Evolutionary conservation across 148 eudicot species (phyloP), one percentile per base, ranked within the genome.

Genomic region (Dianthus caryophyllus): DNA sequence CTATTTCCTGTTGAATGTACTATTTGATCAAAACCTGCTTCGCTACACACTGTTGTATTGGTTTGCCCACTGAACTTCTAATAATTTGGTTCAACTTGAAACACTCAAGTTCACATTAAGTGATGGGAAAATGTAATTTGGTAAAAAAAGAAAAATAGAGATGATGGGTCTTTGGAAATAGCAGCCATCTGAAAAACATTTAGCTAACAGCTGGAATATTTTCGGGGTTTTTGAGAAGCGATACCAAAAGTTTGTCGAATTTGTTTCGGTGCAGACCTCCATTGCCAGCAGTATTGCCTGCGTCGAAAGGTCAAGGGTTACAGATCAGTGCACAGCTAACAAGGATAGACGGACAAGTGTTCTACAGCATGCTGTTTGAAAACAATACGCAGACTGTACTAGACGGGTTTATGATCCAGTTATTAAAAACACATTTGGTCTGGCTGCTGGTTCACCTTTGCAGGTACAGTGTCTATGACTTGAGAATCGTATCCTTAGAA

Each of bases 341-440:
- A 65, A 83, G 98, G 66, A 87, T 77, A 82, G 98, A 93, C 67
- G 98, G 98, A 51, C 96, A 89, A 62, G 70, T 88, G 67, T 93
- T 78, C 56, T 93, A 93, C 88, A 86, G 83, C 83, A 71, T 93
- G 82, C 56, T 82, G 29, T 87, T 93, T 72, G 95, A 93, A 78
- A 93, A 93, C 81, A 87, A 84, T 68, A 64, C 95, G n/a, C 89
- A 79, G 60, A 59, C 74, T 51, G 81, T 80, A 44, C 95, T 93
- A 50, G 98, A 93, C 70, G 96, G 96, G 18, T 93, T 93, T 68
- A 83, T 93, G 96, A 93, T 93, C 71, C 98, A 93, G 79, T 93
- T 93, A 93, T 89, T 71, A 89, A 89, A 80, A 93, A 93, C 72
- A 84, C 95, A 41, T 89, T 93, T 77, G 96, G 98, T 70, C 88